Conservation (phyloP, 495 filamentous ascomycete genomes). For the Stereocaulon alpinum region DNA sequence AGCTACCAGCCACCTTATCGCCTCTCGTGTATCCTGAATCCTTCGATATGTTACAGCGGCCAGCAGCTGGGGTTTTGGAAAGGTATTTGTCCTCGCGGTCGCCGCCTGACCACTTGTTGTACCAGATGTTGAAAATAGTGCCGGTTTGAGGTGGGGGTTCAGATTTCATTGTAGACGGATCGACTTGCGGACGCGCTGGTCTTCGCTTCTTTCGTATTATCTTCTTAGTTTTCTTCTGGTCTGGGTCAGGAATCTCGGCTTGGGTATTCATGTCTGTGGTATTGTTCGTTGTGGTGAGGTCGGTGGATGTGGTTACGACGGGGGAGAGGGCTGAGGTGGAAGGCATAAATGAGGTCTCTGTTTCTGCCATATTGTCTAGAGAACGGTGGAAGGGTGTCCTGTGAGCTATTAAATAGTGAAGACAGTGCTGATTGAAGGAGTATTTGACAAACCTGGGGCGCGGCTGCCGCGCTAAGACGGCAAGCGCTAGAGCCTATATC, state of each 20-base stretch:
- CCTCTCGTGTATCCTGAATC: constrained; percentile 86
- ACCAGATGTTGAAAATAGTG: constrained; percentile 90
- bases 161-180: constrained; percentile 66
- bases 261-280: constrained; percentile 21
- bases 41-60: constrained; percentile 68
- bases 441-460: background rate
- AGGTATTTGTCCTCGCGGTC: constrained; percentile 88
- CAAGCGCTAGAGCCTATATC: background rate
- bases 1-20: constrained; percentile 67
- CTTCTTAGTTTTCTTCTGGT: constrained; percentile 42
- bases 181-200: constrained; percentile 62
- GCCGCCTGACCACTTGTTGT: constrained; percentile 91
- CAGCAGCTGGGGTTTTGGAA: constrained; percentile 60
- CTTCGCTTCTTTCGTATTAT: constrained; percentile 42
- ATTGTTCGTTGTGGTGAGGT: constrained; percentile 16
- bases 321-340: background rate
- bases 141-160: constrained; percentile 85
- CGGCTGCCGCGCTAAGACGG: background rate
- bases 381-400: background rate
- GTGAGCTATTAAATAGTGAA: too few relatives aligned
- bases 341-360: background rate
- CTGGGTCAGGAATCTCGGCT: constrained; percentile 20
- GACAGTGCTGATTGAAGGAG: background rate
- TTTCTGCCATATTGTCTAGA: background rate
- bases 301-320: constrained; percentile 10